Conservation (phyloP, 164 flowering plant genomes). For the Magnolia sinica region DNA sequence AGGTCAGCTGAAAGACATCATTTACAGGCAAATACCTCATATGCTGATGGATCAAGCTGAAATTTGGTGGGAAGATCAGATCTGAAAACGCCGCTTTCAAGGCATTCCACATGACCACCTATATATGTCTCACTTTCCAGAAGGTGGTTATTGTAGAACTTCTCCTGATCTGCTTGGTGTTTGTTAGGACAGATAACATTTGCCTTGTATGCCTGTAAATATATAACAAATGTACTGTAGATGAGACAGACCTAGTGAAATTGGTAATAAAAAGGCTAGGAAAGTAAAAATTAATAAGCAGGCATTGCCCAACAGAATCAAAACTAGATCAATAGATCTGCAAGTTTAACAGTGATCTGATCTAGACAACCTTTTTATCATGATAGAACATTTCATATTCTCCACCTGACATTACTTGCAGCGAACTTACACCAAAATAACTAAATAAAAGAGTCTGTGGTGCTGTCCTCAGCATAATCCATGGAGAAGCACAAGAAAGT, state of each 20-base stretch:
- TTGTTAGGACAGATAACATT: slow-evolving; percentile 98
- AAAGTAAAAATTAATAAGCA: background rate
- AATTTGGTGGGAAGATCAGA: slow-evolving; percentile 92
- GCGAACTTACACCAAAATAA: background rate
- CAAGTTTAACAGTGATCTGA: background rate
- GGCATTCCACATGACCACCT: slow-evolving; percentile 99
- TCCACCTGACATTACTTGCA: background rate
- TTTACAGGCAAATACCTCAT: slow-evolving; percentile 42
- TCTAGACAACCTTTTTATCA: background rate
- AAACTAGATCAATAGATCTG: background rate
- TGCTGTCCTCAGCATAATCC: background rate
- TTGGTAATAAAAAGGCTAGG: background rate
- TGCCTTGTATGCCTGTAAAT: slow-evolving; percentile 85
- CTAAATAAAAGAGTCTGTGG: background rate
- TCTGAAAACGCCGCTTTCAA: slow-evolving; percentile 99
- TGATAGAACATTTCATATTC: background rate
- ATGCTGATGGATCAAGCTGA: slow-evolving; percentile 92
- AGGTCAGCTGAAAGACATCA: background rate
- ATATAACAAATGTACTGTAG: background rate
- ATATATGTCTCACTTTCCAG: slow-evolving; percentile 98
- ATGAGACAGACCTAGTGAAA: background rate
- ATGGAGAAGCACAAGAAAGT: background rate
- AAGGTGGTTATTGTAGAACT: slow-evolving; percentile 73
- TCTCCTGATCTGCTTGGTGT: slow-evolving; percentile 90
- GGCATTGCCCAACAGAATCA: background rate